Evolutionary conservation across 83 land plant genomes (phyloP).

Genomic region (Isoetes engelmannii): DNA sequence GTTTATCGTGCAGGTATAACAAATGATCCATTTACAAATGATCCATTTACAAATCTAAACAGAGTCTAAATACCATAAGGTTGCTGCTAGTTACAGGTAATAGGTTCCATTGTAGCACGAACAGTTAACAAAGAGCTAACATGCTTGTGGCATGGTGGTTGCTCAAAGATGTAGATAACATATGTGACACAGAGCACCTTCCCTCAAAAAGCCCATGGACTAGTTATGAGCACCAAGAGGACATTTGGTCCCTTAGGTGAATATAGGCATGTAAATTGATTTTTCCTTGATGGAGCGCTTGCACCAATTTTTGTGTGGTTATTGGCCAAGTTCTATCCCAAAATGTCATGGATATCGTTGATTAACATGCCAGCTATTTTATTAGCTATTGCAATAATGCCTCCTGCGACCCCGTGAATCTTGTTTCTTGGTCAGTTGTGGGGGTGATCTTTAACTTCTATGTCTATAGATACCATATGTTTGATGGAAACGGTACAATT

Average conservation of each 20-base stretch:
- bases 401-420: slow-evolving; percentile 18
- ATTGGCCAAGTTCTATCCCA: slow-evolving; percentile 6
- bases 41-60: neutral
- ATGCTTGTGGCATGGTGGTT: neutral
- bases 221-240: slow-evolving; percentile 10
- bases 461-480: slow-evolving; percentile 3
- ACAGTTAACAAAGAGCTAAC: slow-evolving; percentile 10
- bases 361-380: slow-evolving; percentile 13
- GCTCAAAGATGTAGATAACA: neutral
- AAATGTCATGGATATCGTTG: neutral
- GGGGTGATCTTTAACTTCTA: slow-evolving; percentile 13
- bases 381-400: neutral
- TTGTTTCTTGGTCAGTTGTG: slow-evolving; percentile 10
- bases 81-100: neutral
- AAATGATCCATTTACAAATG: neutral
- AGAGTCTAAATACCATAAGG: no score
- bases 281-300: slow-evolving; percentile 3
- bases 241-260: slow-evolving; percentile 5
- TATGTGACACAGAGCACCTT: slow-evolving; percentile 12
- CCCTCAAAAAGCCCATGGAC: slow-evolving; percentile 7
- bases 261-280: slow-evolving; percentile 12
- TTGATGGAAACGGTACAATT: slow-evolving; percentile 20
- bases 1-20: slow-evolving; percentile 15
- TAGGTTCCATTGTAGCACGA: slow-evolving; percentile 7
- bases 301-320: slow-evolving; percentile 14